These are phyloP conservation scores for Rheum nobile DNA, from an alignment of 148 eudicot species.

Conservation along the genomic window DNA sequence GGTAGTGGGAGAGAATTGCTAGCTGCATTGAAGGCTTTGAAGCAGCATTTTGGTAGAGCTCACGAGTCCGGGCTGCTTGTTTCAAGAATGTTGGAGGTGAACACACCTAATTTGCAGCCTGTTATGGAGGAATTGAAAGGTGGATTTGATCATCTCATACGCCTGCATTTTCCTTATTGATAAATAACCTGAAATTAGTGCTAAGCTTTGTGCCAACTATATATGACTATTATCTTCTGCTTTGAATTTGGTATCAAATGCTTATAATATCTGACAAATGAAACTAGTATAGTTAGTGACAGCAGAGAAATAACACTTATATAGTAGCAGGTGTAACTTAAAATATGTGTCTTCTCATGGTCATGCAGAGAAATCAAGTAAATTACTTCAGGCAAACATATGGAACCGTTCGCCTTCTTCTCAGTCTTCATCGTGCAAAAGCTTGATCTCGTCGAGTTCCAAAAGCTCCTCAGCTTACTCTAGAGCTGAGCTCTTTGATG, in stretches of 20 bases:
- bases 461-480: slow-evolving; percentile 25
- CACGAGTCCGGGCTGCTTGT: slow-evolving; percentile 26
- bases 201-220: not conserved
- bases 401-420: slow-evolving; percentile 23
- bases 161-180: not conserved
- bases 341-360: not conserved
- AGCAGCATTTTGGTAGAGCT: slow-evolving; percentile 36
- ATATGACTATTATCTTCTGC: not conserved
- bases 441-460: slow-evolving; percentile 30
- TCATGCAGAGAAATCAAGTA: slow-evolving; percentile 25
- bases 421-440: slow-evolving; percentile 34
- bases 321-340: not conserved
- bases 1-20: slow-evolving; percentile 24
- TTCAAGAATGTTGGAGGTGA: slow-evolving; percentile 45
- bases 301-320: no score
- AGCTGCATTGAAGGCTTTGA: slow-evolving; percentile 39
- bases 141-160: not conserved
- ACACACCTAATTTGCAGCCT: slow-evolving; percentile 16
- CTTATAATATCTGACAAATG: no score
- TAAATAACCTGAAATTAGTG: not conserved
- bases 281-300: no score
- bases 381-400: slow-evolving; percentile 12
- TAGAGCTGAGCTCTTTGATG: slow-evolving; percentile 17
- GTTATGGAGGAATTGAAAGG: slow-evolving; percentile 28
- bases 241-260: not conserved